Base-by-base conservation (phyloP, 2,329 filamentous ascomycete genomes). In the Arachnomyces sp. region DNA sequence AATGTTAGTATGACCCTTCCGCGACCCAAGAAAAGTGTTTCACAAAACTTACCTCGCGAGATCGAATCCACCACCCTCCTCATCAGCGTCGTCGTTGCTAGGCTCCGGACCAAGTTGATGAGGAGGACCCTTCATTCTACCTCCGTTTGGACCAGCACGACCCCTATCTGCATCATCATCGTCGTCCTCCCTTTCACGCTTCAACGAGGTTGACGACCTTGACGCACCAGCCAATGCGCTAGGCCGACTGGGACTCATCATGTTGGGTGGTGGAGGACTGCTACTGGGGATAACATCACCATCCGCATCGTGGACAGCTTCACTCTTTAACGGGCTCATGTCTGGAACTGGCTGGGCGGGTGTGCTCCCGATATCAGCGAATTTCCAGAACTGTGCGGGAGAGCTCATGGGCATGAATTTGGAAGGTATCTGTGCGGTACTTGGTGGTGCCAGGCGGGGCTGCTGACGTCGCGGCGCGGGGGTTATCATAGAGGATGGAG, bases 361-460 rank as follows among this genome's bases (percentile, higher is more conserved):
- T 1, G 66, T 69, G 46, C 64, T 68, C 9, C 64, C 65, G 39
- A 70, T 67, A 43, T 66, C 63, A 14, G 63, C 65, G 31, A 68
- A 66, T 40, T 69, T 71, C 68, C 68, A 72, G 50, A 71, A 72
- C 32, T 71, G 66, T 3, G 68, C 68, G 1, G 69, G 69, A 3
- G 66, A 71, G 44, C 68, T 71, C 57, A 71, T 66, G 3, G 67
- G 66, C 68, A 72, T 71, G 50, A 71, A 71, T 46, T 69, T 71
- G 14, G 67, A 70, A 1, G 69, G 69, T 12, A 69, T 62, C 40
- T 69, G 67, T 3, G 67, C 64, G 2, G 69, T 72, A 48, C 67
- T 71, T 1, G 69, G 69, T 6, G 68, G 68, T 9, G 67, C 67
- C 4, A 71, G 57, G 7, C 63, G 63, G 4, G 68, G 68, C 39